Evolutionary conservation across 805 yeast genomes (phyloP), one percentile per base, ranked within the genome.

Genomic region (Cyberlindnera subsufficiens): DNA sequence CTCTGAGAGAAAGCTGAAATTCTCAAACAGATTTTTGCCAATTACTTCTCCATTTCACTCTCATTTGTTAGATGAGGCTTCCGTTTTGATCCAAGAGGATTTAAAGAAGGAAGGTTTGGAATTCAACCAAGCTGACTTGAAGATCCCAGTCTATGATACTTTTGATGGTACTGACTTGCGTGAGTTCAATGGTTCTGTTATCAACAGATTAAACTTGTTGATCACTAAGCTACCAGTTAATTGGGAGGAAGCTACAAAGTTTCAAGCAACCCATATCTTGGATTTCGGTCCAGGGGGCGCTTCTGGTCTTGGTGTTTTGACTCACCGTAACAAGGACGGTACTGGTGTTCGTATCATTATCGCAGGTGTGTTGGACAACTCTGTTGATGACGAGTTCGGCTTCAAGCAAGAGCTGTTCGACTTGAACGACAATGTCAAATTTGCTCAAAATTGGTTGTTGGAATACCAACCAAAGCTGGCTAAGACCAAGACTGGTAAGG

Each of bases 241-340:
- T 68, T 93, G 99, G 99, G 98, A 93, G 70, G 53, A 55, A 25
- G 95, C 98, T 27, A 90, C 97, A 31, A 63, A 77, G 52, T 87
- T 86, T 64, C 64, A 76, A 38, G 77, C 93, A 22, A 86, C 97
- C 37, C 99, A 93, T 64, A 78, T 93, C 56, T 66, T 93, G 49
- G 99, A 93, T 69, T 93, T 93, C 57, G 99, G 99, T 63, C 99
- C 99, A 49, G 99, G 99, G 68, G 98, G 98, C 56, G 81, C 87
- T 32, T 86, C 97, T 36, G 99, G 99, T 58, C 74, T 93, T 53
- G 99, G 99, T 69, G 86, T 86, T 49, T 75, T 93, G 56, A 93
- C 99, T 44, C 96, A 89, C 69, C 84, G 96, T 69, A 93, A 91
- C 74, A 93, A 91, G 68, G 99, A 93, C 58, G 99, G 99, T 66